Evolutionary conservation across 179 eudicot genomes (phyloP).

Genomic region (Silene vulgaris): DNA sequence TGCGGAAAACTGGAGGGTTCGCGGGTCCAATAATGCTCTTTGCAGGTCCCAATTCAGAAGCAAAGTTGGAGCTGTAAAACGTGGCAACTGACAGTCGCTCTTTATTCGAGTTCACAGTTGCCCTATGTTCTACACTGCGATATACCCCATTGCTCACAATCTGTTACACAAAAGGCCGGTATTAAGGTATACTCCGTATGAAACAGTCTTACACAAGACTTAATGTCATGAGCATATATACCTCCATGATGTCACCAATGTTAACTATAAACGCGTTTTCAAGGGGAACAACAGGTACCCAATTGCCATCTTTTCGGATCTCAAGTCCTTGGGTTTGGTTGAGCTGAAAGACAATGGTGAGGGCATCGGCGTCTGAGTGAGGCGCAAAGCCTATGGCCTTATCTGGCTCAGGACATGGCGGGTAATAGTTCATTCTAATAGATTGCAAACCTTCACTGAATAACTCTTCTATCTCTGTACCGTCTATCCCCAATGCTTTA

Average conservation of each 20-base stretch:
- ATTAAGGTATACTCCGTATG: too few species aligned
- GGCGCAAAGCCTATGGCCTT: constrained; percentile 50
- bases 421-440: constrained; percentile 65
- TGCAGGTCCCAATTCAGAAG: constrained; percentile 49
- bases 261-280: constrained; percentile 44
- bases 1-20: constrained; percentile 44
- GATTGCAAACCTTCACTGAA: constrained; percentile 49
- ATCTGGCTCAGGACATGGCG: constrained; percentile 56
- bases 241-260: constrained; percentile 60
- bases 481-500: constrained; percentile 39
- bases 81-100: constrained; percentile 59
- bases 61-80: constrained; percentile 37
- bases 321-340: constrained; percentile 47
- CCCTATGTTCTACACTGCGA: constrained; percentile 59
- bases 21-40: constrained; percentile 35
- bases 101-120: constrained; percentile 38
- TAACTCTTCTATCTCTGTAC: constrained; percentile 36
- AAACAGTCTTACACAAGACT: too few species aligned
- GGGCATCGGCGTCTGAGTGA: constrained; percentile 56
- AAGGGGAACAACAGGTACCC: constrained; percentile 45
- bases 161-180: constrained; percentile 18
- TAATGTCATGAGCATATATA: constrained; percentile 10
- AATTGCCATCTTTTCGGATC: constrained; percentile 44
- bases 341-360: constrained; percentile 60
- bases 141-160: constrained; percentile 60